Evolutionary conservation across 2,329 filamentous ascomycete genomes (phyloP), one percentile per base, ranked within the genome.

Genomic region (Monascus ruber): DNA sequence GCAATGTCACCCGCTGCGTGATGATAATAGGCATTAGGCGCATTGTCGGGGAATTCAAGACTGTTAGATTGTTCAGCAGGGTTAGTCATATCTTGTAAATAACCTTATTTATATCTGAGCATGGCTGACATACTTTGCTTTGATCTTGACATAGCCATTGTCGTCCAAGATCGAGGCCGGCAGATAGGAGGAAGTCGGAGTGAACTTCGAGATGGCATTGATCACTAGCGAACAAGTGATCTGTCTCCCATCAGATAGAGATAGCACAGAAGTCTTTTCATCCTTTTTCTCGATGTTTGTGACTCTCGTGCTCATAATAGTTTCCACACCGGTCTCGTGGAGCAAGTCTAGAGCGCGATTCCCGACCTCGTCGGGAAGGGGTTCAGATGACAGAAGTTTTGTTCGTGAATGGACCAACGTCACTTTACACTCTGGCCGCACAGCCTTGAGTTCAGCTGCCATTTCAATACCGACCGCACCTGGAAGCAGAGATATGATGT

Each of bases 401-500:
- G 73, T 67, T 17, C 82, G 71, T 4, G 83, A 87, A 56, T 89
- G 85, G 4, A 85, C 74, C 1, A 91, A 72, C 1, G 77, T 83
- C n/a, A 89, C 79, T 32, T 73, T 72, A 39, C 77, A 65, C 7
- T 72, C 52, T 0, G 85, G 83, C 44, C 80, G 71, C 24, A 78
- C 65, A 34, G 74, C 58, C 60, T 87, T 88, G 39, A 88, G 66
- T 63, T 91, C 84, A 1, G 81, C 77, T 0, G 85, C 83, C 72
- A 89, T 86, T 57, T 89, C 84, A 39, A 88, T 79, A 6, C 85
- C 85, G 1, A 88, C 84, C 5, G 84, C 85, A 36, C 82, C 72
- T 75, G 38, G 5, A 67, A 24, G 26, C 29, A 34, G 6, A 11
- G 11, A n/a, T 11, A 11, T 11, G 7, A 29, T 6, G 6, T 6